phyloP scores from a whole-genome alignment of 345 rosid species.

The Acer saccharum region DNA sequence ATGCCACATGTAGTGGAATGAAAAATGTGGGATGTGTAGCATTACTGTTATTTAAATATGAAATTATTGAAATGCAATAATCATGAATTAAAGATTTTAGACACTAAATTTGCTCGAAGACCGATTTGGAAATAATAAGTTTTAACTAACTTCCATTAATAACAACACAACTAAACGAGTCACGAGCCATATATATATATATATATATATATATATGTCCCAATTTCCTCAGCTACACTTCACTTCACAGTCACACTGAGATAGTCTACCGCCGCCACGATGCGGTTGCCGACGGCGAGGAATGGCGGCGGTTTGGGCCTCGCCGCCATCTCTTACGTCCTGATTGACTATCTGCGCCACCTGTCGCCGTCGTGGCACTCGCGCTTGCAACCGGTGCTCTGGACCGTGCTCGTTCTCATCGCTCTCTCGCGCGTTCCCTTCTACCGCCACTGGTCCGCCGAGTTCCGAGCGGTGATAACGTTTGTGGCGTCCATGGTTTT shows the following conservation, averaged over 20 bases:
- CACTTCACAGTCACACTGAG: background rate
- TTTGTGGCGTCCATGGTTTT: conserved; percentile 76
- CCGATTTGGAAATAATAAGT: too few relatives aligned
- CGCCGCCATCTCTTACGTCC: conserved; percentile 81
- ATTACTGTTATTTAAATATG: too few relatives aligned
- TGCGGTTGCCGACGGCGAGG: conserved; percentile 39
- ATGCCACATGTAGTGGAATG: too few relatives aligned
- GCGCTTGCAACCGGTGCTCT: conserved; percentile 78
- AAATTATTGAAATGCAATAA: too few relatives aligned
- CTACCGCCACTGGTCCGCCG: conserved; percentile 85
- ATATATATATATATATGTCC: background rate
- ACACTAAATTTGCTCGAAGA: too few relatives aligned
- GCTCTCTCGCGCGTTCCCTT: conserved; percentile 74
- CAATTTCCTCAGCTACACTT: background rate
- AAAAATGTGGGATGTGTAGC: too few relatives aligned
- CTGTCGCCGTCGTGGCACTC: conserved; percentile 81
- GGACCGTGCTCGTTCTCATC: conserved; percentile 63
- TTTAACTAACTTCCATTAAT: background rate
- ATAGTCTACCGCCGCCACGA: conserved; percentile 23
- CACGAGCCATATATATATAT: too few relatives aligned
- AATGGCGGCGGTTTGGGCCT: conserved; percentile 66
- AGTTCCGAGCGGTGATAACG: conserved; percentile 70
- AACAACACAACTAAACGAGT: background rate
- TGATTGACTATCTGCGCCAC: conserved; percentile 80
- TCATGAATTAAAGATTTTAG: too few relatives aligned